Evolutionary conservation across 208 protist genomes (phyloP).

Genomic region (Trypanosoma rangeli): DNA sequence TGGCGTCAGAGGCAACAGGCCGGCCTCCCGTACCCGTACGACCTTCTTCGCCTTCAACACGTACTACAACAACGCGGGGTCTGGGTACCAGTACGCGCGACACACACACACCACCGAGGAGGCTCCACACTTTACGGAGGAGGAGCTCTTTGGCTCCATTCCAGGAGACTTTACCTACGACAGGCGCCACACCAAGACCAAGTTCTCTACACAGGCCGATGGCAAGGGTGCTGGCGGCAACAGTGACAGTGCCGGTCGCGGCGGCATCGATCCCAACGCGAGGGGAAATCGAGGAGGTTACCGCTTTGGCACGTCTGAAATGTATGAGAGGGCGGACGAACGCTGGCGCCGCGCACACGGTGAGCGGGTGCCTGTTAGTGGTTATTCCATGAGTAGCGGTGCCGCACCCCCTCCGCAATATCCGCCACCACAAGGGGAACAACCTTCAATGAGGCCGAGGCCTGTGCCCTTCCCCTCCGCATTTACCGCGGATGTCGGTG

Average conservation of each 20-base stretch:
- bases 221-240: background rate
- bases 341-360: constrained; percentile 64
- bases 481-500: background rate
- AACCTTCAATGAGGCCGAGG: constrained; percentile 10
- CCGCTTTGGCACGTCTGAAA: background rate
- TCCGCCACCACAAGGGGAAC: constrained; percentile 5
- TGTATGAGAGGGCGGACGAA: constrained; percentile 32
- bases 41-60: constrained; percentile 16
- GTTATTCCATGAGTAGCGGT: constrained; percentile 34
- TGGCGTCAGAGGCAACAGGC: background rate
- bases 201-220: background rate
- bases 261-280: background rate
- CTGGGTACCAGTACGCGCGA: constrained; percentile 3
- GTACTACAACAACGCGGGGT: constrained; percentile 32
- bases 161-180: constrained; percentile 42
- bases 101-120: constrained; percentile 4
- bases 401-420: background rate
- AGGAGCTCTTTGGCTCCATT: constrained; percentile 56
- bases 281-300: constrained; percentile 6
- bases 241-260: background rate
- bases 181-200: background rate
- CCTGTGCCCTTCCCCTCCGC: constrained; percentile 2
- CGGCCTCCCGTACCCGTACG: background rate
- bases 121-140: constrained; percentile 47
- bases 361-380: constrained; percentile 62